Evolutionary conservation across 352 stramenopile species (phyloP), one percentile per base, ranked within the genome.

Genomic region (Pythium coloratum): DNA sequence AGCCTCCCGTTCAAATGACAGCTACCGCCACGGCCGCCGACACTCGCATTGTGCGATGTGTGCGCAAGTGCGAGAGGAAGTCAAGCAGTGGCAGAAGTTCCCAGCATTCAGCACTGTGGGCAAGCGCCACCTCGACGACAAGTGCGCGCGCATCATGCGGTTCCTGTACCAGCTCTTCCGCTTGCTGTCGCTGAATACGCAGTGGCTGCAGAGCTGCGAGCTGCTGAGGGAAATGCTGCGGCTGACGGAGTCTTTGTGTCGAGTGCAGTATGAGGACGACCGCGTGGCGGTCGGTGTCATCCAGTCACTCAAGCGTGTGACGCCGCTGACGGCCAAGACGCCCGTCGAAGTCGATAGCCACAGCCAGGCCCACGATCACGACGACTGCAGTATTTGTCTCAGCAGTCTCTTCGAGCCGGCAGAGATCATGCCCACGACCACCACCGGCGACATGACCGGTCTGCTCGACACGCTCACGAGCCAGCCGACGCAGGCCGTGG

Each of bases 381-480:
- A 70, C 36, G 64, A 78, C n/a, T 92, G 84, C 62, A 79, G 72
- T 34, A 88, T 92, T 54, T 92, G 84, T 49, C 69, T 92, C n/a
- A 61, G 64, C 40, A 72, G 40, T 8, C 71, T 83, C 4, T 36
- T 53, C 6, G 56, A 65, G 33, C 56, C 56, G 1, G 34, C 18
- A 2, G 49, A 64, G 33, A 53, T 53, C 16, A 44, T 51, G 56
- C 30, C 63, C 1, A 46, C 55, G 13, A 26, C 44, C 24, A 47
- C 38, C n/a, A 33, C 2, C 16, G 58, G 40, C 7, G 28, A n/a
- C 30, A 16, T 42, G 5, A 16, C 33, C 14, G 33, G 4, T n/a
- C 55, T 33, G 2, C 13, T 26, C 2, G 13, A 56, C 8, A 38
- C 13, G 26, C 28, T 20, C n/a, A 50, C 30, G 16, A 36, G 30